Evolutionary conservation across 805 yeast genomes (phyloP).

Genomic region (Candida silvicultrix): DNA sequence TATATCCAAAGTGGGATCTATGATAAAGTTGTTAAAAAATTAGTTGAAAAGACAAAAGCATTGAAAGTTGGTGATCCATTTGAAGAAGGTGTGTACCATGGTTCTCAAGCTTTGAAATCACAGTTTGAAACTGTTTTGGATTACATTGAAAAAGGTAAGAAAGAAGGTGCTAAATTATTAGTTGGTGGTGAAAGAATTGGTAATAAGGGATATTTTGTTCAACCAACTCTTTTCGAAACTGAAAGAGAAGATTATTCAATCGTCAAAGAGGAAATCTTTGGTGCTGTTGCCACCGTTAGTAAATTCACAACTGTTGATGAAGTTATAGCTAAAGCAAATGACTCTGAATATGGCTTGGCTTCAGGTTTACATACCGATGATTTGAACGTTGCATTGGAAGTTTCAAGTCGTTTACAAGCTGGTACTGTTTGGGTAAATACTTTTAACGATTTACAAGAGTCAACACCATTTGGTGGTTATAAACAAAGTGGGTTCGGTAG

Average conservation of each 20-base stretch:
- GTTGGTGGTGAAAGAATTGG: constrained; percentile 23
- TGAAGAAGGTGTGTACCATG: constrained; percentile 29
- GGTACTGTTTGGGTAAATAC: constrained; percentile 70
- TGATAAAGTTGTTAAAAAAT: constrained; percentile 38
- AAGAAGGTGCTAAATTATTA: constrained; percentile 37
- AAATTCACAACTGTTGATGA: constrained; percentile 32
- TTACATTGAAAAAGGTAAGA: constrained; percentile 37
- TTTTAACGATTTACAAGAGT: constrained; percentile 55
- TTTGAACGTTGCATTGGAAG: constrained; percentile 53
- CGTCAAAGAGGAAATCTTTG: constrained; percentile 37
- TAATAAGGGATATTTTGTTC: constrained; percentile 27
- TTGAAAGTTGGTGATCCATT: constrained; percentile 27
- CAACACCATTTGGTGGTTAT: constrained; percentile 78
- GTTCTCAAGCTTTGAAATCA: constrained; percentile 14
- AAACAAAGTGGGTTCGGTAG: constrained; percentile 78
- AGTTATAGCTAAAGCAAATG: constrained; percentile 34
- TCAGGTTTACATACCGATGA: constrained; percentile 60
- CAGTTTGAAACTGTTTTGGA: constrained; percentile 37
- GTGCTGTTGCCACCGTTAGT: constrained; percentile 35
- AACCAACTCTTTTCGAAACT: constrained; percentile 36
- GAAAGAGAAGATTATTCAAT: constrained; percentile 30
- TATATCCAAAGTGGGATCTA: constrained; percentile 45
- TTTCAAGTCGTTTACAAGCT: constrained; percentile 56
- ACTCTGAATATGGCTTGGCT: constrained; percentile 34
- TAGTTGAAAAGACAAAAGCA: constrained; percentile 20